Base-by-base conservation (phyloP, 1,284 basidiomycete genomes). In the Agroathelia rolfsii region DNA sequence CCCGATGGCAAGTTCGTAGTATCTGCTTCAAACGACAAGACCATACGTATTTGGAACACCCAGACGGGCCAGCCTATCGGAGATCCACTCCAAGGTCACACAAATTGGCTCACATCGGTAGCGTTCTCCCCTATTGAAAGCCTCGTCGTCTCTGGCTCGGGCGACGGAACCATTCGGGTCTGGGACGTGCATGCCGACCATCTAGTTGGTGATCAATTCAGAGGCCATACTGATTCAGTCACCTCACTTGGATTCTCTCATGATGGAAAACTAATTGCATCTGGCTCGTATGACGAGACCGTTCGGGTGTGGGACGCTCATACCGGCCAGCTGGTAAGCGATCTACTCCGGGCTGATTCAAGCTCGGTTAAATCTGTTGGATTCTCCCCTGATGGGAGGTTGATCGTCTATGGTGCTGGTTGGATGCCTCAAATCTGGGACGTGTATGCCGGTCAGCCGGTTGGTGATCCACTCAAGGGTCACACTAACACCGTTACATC, bases 121-220 rank as follows among this genome's bases (percentile, higher is more conserved):
- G 10, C 21, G 17, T 14, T 30, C 14, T 33, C 28, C 7, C 14
- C 9, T 6, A 27, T n/a, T n/a, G n/a, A n/a, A n/a, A n/a, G n/a
- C n/a, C n/a, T n/a, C n/a, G n/a, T n/a, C n/a, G n/a, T n/a, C 28
- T 23, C 17, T 8, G 40, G 16, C 5, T 50, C 50, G 38, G 49
- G 15, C 25, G 39, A 49, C 1, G 37, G 37, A 2, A 37, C 38
- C 2, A 41, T 56, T 25, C 51, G 47, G 6, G 49, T 48, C 6
- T 56, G 50, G 52, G 45, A 55, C n/a, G n/a, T n/a, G n/a, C n/a
- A n/a, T n/a, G n/a, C n/a, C n/a, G n/a, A n/a, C n/a, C n/a, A n/a
- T n/a, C n/a, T n/a, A n/a, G n/a, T n/a, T n/a, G n/a, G n/a, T n/a
- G n/a, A n/a, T n/a, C n/a, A n/a, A n/a, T n/a, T n/a, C n/a, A n/a